Conservation (phyloP, 2,329 filamentous ascomycete species). For the Fusarium oligoseptatum region DNA sequence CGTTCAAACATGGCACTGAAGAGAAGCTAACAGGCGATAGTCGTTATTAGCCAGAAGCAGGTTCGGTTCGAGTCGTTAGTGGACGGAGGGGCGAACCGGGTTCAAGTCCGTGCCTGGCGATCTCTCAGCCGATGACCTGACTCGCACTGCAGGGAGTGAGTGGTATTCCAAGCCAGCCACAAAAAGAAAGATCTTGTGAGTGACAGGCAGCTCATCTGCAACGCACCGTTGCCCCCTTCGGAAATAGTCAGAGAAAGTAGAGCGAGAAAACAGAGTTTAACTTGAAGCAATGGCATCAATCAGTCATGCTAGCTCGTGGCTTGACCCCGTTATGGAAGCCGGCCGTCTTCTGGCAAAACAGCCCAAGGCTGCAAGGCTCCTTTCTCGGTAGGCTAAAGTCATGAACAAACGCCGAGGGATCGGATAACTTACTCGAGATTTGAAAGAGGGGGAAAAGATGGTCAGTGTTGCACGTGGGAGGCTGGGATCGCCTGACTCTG, state of each 20-base stretch:
- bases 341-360: slow-evolving; percentile 7
- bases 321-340: background rate
- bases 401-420: background rate
- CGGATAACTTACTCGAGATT: slow-evolving; percentile 2
- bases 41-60: slow-evolving; percentile 36
- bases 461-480: slow-evolving; percentile 27
- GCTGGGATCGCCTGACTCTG: slow-evolving; percentile 34
- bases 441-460: slow-evolving; percentile 12
- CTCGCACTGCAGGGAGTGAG: slow-evolving; percentile 27
- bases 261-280: background rate
- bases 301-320: slow-evolving; percentile 17
- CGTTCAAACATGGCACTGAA: background rate
- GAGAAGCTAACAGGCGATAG: slow-evolving; percentile 25
- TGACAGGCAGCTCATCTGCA: background rate
- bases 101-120: slow-evolving; percentile 45
- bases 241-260: background rate
- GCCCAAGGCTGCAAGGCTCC: background rate
- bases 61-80: slow-evolving; percentile 22
- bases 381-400: background rate
- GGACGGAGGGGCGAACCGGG: slow-evolving; percentile 24
- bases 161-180: slow-evolving; percentile 7
- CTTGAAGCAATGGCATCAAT: background rate
- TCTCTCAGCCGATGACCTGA: slow-evolving; percentile 41
- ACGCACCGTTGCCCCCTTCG: background rate
- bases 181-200: background rate